Percentiles rank a stretch among this genome's conserved stretches.
Conservation (phyloP, 2,329 filamentous ascomycete species). For the Penicillium freii region DNA sequence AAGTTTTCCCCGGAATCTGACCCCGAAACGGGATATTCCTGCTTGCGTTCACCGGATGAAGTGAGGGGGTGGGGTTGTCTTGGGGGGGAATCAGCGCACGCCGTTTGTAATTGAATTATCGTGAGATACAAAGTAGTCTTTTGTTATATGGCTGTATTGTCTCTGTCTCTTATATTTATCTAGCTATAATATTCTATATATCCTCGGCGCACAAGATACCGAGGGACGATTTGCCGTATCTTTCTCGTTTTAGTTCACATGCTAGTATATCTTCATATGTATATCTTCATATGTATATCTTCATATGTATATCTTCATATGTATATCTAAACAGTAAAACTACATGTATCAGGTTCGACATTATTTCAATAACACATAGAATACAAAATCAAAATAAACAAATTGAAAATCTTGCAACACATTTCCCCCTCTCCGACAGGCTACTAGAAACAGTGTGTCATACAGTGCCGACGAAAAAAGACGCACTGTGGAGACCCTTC, state of each 20-base stretch:
- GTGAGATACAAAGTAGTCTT: too few relatives aligned
- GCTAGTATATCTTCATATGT: not conserved
- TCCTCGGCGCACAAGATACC: constrained; percentile 3
- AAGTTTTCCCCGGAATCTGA: constrained; percentile 24
- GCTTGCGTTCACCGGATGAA: constrained; percentile 38
- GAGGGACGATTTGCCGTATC: not conserved
- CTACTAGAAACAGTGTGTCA: constrained; percentile 20
- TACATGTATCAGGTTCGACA: not conserved
- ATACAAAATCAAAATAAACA: not conserved
- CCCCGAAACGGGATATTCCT: constrained; percentile 29
- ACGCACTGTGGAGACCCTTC: constrained; percentile 22
- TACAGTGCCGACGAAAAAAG: constrained; percentile 23
- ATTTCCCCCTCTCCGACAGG: constrained; percentile 15
- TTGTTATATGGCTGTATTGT: too few relatives aligned
- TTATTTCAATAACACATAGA: not conserved
- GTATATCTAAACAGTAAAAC: not conserved
- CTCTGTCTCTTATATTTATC: not conserved
- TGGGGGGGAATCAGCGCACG: not conserved
- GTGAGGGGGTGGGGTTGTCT: constrained; percentile 16
- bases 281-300: too few relatives aligned
- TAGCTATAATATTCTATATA: not conserved
- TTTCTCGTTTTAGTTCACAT: not conserved
- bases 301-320: not conserved
- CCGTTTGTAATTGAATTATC: not conserved
- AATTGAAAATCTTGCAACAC: not conserved